Evolutionary conservation across 2,329 filamentous ascomycete species (phyloP).

Genomic region (Xylariaceae sp.): DNA sequence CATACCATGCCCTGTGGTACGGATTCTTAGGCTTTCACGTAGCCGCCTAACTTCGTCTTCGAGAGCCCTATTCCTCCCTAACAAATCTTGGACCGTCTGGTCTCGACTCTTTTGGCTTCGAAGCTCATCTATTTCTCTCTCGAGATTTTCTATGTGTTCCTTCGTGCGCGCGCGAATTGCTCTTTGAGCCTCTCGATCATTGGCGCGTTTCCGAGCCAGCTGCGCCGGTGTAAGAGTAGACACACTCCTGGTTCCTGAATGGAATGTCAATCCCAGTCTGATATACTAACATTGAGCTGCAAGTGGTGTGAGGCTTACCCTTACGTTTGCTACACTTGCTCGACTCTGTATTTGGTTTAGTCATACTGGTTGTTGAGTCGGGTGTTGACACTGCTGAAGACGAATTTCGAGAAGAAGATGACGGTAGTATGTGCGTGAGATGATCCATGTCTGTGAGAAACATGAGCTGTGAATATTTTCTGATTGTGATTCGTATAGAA

Average conservation of each 20-base stretch:
- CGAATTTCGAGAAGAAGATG: slow-evolving; percentile 19
- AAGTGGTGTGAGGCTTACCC: slow-evolving; percentile 32
- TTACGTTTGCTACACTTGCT: slow-evolving; percentile 42
- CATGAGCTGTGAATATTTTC: slow-evolving; percentile 20
- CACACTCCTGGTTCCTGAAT: slow-evolving; percentile 73
- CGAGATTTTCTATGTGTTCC: slow-evolving; percentile 80
- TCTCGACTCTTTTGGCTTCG: slow-evolving; percentile 56
- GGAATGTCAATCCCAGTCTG: slow-evolving; percentile 17
- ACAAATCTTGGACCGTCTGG: slow-evolving; percentile 58
- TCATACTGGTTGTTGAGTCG: slow-evolving; percentile 35
- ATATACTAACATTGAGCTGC: background rate
- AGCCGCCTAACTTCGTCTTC: slow-evolving; percentile 59
- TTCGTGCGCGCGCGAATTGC: slow-evolving; percentile 87
- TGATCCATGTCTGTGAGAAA: slow-evolving; percentile 26
- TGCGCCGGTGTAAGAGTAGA: slow-evolving; percentile 88
- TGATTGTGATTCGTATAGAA: background rate
- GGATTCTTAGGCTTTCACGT: slow-evolving; percentile 53
- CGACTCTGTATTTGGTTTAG: slow-evolving; percentile 32
- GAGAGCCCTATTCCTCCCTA: slow-evolving; percentile 59
- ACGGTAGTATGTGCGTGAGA: slow-evolving; percentile 15
- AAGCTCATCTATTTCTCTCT: slow-evolving; percentile 77
- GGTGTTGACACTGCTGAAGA: slow-evolving; percentile 26
- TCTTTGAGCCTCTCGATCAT: slow-evolving; percentile 89
- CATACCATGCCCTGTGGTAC: slow-evolving; percentile 36
- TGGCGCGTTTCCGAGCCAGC: slow-evolving; percentile 87